These are phyloP conservation scores for Diaporthe humulicola DNA, from an alignment of 2,329 filamentous ascomycete species.

Conservation along the genomic window DNA sequence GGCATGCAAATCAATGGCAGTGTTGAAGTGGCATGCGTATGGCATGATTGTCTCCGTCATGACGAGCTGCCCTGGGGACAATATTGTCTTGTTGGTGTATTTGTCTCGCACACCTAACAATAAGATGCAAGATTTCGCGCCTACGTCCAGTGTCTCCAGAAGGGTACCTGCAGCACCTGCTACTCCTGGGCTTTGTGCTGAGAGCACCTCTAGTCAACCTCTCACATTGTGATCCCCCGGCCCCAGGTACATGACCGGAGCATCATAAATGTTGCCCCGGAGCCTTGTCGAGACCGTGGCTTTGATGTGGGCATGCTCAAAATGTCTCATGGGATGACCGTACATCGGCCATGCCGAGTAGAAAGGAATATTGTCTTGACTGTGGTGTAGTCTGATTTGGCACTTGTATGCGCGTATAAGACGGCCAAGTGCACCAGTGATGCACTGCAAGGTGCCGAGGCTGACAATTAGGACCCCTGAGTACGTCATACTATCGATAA, in stretches of 20 bases:
- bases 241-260: background rate
- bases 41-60: background rate
- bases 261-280: background rate
- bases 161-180: background rate
- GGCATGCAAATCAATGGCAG: background rate
- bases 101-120: background rate
- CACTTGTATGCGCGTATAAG: background rate
- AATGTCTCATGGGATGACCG: background rate
- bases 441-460: constrained; percentile 14
- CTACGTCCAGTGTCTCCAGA: no score
- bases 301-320: background rate
- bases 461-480: constrained; percentile 18
- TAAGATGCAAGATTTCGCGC: background rate
- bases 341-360: background rate
- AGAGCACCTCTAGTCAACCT: background rate
- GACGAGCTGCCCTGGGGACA: background rate
- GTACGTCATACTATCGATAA: constrained; percentile 31
- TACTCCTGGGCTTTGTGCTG: background rate
- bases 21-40: background rate
- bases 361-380: background rate
- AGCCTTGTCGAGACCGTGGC: background rate
- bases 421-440: background rate
- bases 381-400: background rate
- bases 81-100: constrained; percentile 4
- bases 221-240: background rate